Conservation (phyloP, 331 rosid species). For the Acacia concinna region DNA sequence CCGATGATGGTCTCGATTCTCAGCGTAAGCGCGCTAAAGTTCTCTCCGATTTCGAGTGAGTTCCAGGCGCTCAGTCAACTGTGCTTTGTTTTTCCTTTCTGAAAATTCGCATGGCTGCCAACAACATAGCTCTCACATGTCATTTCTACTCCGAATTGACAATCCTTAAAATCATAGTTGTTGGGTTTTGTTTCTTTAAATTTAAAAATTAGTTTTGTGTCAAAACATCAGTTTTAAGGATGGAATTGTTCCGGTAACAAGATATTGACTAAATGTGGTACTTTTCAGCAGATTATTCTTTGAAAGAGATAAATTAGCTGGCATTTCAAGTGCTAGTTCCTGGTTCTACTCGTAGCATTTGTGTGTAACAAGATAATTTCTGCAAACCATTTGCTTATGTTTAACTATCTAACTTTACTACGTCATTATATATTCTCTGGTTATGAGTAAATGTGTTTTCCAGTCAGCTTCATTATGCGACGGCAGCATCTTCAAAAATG, state of each 20-base stretch:
- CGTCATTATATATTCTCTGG: neutral
- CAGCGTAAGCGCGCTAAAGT: conserved; percentile 69
- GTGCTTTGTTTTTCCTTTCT: neutral
- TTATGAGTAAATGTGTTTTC: conserved; percentile 20
- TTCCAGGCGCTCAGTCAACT: neutral
- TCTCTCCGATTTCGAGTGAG: conserved; percentile 60
- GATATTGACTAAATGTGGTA: neutral
- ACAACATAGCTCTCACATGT: neutral
- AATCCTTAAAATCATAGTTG: neutral
- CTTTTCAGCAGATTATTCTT: neutral
- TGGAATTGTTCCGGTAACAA: neutral
- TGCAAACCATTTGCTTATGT: neutral
- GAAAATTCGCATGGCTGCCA: neutral
- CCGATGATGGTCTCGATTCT: conserved; percentile 46
- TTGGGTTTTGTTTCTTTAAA: neutral
- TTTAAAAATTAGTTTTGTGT: neutral
- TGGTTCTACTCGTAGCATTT: neutral
- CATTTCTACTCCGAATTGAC: neutral
- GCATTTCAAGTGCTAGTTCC: neutral
- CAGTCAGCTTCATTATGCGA: conserved; percentile 46
- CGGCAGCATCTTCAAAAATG: conserved; percentile 40
- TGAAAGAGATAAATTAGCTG: neutral
- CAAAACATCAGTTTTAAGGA: neutral
- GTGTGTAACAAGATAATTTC: neutral
- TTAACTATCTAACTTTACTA: neutral